Conservation (phyloP, 176 grass and related monocot genomes). For the Puccinellia tenuiflora region DNA sequence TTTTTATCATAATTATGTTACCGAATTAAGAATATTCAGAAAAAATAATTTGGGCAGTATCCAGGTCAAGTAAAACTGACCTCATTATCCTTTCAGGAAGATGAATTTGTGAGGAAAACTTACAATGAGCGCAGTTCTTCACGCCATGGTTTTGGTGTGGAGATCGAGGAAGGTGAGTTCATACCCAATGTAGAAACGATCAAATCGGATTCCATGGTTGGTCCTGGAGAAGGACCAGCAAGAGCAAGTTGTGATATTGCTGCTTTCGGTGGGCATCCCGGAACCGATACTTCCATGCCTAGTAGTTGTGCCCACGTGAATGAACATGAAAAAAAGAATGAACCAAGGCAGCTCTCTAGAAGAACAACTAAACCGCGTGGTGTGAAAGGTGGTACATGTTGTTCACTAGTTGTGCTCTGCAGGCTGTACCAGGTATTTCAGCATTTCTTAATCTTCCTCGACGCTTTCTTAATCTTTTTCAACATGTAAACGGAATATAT, state of each 20-base stretch:
- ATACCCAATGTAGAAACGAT: conserved; percentile 12
- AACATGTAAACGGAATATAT: neutral
- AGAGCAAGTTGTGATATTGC: conserved; percentile 7
- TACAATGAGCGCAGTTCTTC: neutral
- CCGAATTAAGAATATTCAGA: neutral
- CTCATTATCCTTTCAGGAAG: conserved; percentile 22
- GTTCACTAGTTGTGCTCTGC: conserved; percentile 23
- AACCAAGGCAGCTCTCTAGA: conserved; percentile 9
- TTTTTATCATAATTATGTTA: neutral
- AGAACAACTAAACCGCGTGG: neutral
- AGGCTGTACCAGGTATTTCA: conserved; percentile 43
- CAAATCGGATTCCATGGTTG: neutral
- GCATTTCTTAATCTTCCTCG: neutral
- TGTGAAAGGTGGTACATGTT: neutral
- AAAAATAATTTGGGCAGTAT: neutral
- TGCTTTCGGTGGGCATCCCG: too few species aligned
- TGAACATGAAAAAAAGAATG: conserved; percentile 14
- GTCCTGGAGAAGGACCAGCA: neutral
- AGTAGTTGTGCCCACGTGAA: neutral
- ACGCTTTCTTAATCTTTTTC: conserved; percentile 11
- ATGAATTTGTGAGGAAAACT: neutral
- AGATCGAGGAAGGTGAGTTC: conserved; percentile 41
- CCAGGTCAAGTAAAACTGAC: neutral
- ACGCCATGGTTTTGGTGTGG: neutral
- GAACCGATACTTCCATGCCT: too few species aligned